A percentile compares a stretch with the other conserved stretches of the same genome.
These are phyloP conservation scores for Trypanosoma vivax DNA, from an alignment of 208 protist genomes.

Conservation along the genomic window DNA sequence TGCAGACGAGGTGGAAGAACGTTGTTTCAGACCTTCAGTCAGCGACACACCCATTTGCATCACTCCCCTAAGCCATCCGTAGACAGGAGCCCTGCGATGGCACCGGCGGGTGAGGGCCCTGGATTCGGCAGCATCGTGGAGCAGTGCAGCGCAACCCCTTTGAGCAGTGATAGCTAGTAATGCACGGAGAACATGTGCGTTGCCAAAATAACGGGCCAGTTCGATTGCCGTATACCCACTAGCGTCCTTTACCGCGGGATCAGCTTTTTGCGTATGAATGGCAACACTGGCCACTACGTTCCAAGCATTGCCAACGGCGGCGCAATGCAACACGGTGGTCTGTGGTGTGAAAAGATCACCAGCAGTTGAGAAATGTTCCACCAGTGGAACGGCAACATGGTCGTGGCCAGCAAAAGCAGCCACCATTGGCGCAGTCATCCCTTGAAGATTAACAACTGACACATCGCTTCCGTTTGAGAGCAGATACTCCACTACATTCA, in stretches of 20 bases:
- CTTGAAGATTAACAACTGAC: constrained; percentile 25
- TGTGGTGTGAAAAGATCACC: constrained; percentile 31
- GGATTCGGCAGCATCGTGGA: background rate
- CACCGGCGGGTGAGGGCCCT: constrained; percentile 12
- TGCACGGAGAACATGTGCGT: constrained; percentile 36
- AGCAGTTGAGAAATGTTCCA: constrained; percentile 43
- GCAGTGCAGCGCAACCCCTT: constrained; percentile 18
- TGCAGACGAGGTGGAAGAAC: background rate
- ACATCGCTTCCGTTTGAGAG: constrained; percentile 50
- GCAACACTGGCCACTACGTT: constrained; percentile 32
- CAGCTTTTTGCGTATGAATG: constrained; percentile 15
- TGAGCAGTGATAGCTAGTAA: no score
- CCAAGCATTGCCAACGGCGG: constrained; percentile 51
- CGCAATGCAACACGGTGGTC: constrained; percentile 70
- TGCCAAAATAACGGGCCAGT: constrained; percentile 64
- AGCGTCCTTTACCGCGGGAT: constrained; percentile 27
- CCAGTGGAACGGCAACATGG: constrained; percentile 47
- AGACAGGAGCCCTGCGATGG: no score
- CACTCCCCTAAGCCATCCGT: constrained; percentile 62
- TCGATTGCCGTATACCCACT: constrained; percentile 60
- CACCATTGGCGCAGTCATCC: constrained; percentile 65
- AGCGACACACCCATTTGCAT: constrained; percentile 42
- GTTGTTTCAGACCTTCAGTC: constrained; percentile 14
- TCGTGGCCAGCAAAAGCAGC: constrained; percentile 59
- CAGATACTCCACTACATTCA: constrained; percentile 51